Evolutionary conservation across 495 filamentous ascomycete genomes (phyloP).

Genomic region (Penicillium manginii): DNA sequence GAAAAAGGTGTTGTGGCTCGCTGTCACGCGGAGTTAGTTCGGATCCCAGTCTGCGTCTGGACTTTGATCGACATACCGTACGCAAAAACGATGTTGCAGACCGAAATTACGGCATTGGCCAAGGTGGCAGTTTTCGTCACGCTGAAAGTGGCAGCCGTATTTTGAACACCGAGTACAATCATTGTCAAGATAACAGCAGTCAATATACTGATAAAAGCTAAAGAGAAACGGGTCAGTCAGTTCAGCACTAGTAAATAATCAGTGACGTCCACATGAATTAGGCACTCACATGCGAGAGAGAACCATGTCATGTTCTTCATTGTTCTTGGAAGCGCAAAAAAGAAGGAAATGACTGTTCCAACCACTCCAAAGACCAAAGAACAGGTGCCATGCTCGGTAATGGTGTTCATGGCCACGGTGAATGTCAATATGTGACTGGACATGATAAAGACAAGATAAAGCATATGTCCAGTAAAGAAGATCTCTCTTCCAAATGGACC

Average conservation of each 20-base stretch:
- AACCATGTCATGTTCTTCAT: slow-evolving; percentile 63
- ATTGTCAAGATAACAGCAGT: slow-evolving; percentile 69
- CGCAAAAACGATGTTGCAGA: slow-evolving; percentile 33
- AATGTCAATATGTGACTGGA: slow-evolving; percentile 79
- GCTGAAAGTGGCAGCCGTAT: not conserved
- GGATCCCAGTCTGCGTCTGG: not conserved
- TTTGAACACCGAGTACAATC: slow-evolving; percentile 58
- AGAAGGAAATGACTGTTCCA: slow-evolving; percentile 65
- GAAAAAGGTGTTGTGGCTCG: slow-evolving; percentile 68
- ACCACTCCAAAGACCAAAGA: slow-evolving; percentile 71
- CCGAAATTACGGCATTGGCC: slow-evolving; percentile 6
- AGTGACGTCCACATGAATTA: no score
- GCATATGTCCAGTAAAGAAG: slow-evolving; percentile 61
- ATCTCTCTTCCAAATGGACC: slow-evolving; percentile 67
- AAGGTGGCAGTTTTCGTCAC: not conserved
- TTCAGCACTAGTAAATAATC: not conserved
- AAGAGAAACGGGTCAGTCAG: not conserved
- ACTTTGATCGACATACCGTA: slow-evolving; percentile 1
- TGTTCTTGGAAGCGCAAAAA: slow-evolving; percentile 69
- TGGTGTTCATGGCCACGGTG: slow-evolving; percentile 71
- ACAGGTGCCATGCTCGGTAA: slow-evolving; percentile 69
- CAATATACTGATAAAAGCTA: slow-evolving; percentile 54
- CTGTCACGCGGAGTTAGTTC: not conserved
- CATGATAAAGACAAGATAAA: slow-evolving; percentile 78
- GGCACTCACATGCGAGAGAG: slow-evolving; percentile 62